Conservation (phyloP, 495 filamentous ascomycete species). For the Penicillium bovifimosum region DNA sequence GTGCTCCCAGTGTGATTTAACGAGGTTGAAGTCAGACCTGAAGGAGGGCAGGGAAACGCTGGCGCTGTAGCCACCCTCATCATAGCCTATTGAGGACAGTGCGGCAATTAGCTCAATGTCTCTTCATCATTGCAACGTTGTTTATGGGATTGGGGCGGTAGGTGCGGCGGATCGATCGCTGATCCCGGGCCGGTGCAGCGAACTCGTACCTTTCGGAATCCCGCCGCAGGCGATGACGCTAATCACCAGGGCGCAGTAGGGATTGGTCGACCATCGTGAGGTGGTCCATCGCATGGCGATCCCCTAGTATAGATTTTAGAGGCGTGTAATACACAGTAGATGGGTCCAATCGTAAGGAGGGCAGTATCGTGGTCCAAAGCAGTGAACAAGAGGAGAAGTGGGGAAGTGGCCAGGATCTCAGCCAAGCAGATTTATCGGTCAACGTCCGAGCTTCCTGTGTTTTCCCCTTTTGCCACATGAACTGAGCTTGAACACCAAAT, state of each 20-base stretch:
- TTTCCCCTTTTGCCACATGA: neutral
- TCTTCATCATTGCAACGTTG: neutral
- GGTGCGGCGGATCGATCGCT: neutral
- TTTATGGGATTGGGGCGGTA: too few relatives aligned
- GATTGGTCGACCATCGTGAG: conserved; percentile 37
- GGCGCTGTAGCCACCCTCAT: conserved; percentile 45
- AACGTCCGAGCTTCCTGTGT: conserved; percentile 18
- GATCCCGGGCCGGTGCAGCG: too few relatives aligned
- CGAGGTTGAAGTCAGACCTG: conserved; percentile 35
- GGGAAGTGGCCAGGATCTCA: conserved; percentile 2
- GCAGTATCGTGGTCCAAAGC: too few relatives aligned
- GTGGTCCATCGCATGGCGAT: conserved; percentile 31
- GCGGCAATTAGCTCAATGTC: conserved; percentile 1
- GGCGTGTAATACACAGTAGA: too few relatives aligned
- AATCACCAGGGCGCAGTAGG: conserved; percentile 38
- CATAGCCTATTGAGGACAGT: conserved; percentile 35
- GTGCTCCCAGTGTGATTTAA: conserved; percentile 30
- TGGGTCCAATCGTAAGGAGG: too few relatives aligned
- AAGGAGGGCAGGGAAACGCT: conserved; percentile 38
- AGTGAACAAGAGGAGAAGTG: conserved; percentile 1
- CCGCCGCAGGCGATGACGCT: conserved; percentile 38
- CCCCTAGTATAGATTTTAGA: too few relatives aligned
- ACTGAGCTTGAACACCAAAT: neutral
- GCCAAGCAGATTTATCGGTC: conserved; percentile 17
- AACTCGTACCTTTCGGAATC: conserved; percentile 39